Evolutionary conservation across 2,329 filamentous ascomycete genomes (phyloP).

Genomic region (Emergomyces pasteurianus): DNA sequence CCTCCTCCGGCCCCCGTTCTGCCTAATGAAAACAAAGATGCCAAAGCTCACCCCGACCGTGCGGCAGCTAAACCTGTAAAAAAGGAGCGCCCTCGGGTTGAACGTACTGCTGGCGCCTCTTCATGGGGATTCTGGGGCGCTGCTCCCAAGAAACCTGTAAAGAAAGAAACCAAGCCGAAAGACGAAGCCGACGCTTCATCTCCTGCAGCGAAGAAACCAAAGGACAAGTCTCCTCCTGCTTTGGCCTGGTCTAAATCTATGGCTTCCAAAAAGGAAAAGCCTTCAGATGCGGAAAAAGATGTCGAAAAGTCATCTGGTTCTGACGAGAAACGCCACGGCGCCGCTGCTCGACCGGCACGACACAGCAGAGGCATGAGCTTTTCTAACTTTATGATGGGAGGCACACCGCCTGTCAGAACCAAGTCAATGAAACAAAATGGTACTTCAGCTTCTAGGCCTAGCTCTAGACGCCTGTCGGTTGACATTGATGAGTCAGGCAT

Average conservation of each 20-base stretch:
- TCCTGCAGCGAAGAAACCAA: constrained; percentile 23
- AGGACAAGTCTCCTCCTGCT: constrained; percentile 32
- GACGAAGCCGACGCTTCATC: constrained; percentile 20
- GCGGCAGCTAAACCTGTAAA: constrained; percentile 42
- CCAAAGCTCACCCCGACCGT: constrained; percentile 10
- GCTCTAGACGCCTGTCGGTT: constrained; percentile 55
- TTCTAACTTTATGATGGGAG: constrained; percentile 53
- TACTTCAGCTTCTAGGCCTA: constrained; percentile 41
- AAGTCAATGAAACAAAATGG: constrained; percentile 55
- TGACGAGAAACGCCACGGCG: constrained; percentile 39
- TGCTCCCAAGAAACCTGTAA: constrained; percentile 35
- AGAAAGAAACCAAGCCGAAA: constrained; percentile 35
- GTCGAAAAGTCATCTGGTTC: constrained; percentile 58
- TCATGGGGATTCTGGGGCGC: constrained; percentile 69
- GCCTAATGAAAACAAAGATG: constrained; percentile 14
- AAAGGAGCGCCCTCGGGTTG: constrained; percentile 67
- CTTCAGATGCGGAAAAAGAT: constrained; percentile 45
- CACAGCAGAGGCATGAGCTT: constrained; percentile 48
- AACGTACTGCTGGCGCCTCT: constrained; percentile 51
- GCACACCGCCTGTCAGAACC: constrained; percentile 46
- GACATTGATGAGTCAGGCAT: constrained; percentile 53
- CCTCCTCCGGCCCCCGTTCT: constrained; percentile 10
- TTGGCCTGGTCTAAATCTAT: constrained; percentile 46
- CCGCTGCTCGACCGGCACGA: constrained; percentile 41
- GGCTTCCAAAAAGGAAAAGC: constrained; percentile 44